Percentiles rank a stretch among this genome's conserved stretches.
Evolutionary conservation across 352 stramenopile species (phyloP).

Genomic region (Halophytophthora polymorphica): DNA sequence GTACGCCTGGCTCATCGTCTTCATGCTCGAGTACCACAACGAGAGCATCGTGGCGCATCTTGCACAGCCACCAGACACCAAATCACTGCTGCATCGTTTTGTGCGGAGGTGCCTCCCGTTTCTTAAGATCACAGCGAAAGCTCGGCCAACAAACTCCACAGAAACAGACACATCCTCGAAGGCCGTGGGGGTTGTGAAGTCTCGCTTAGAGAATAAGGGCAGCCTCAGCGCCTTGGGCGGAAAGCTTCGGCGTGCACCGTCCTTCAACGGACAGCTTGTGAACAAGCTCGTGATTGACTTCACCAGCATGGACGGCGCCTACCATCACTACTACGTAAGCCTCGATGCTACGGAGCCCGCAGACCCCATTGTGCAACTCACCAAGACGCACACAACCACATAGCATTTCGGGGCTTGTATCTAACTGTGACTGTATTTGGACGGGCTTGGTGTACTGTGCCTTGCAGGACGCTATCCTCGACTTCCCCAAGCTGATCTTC

Average conservation of each 20-base stretch:
- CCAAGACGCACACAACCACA: too few species aligned
- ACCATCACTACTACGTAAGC: constrained; percentile 40
- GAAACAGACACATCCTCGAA: neutral
- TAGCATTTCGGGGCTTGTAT: too few species aligned
- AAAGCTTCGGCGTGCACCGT: constrained; percentile 10
- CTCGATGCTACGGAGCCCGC: neutral
- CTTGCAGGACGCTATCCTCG: constrained; percentile 22
- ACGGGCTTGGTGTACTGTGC: neutral
- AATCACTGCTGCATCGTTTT: constrained; percentile 13
- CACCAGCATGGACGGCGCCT: constrained; percentile 30
- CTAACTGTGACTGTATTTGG: constrained; percentile 8
- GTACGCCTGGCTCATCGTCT: constrained; percentile 33
- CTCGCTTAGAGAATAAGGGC: constrained; percentile 7
- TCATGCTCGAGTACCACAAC: constrained; percentile 33
- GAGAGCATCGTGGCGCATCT: constrained; percentile 17
- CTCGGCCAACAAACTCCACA: constrained; percentile 9
- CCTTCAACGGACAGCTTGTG: constrained; percentile 9
- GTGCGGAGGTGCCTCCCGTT: constrained; percentile 17
- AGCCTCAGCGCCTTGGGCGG: constrained; percentile 7
- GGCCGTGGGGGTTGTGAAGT: neutral
- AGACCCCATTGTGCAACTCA: too few species aligned
- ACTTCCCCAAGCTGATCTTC: constrained; percentile 43
- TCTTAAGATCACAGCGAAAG: constrained; percentile 1
- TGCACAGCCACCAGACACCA: constrained; percentile 13
- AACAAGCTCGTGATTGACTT: constrained; percentile 27